phyloP scores from a whole-genome alignment of 2,329 filamentous ascomycete species.

The Hymenoscyphus linearis region DNA sequence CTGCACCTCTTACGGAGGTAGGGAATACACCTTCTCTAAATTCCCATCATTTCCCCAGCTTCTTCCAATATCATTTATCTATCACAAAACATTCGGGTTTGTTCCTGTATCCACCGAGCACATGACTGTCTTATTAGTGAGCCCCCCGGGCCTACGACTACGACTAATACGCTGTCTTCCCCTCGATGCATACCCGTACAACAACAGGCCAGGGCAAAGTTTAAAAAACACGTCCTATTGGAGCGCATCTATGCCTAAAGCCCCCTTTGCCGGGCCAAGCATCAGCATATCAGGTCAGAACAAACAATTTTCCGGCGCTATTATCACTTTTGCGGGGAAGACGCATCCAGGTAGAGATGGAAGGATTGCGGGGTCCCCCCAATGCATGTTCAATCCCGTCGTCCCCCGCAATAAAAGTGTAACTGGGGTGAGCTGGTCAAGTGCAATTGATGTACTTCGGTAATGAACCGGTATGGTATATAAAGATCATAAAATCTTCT shows the following conservation, averaged over 20 bases:
- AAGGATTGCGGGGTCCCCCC: slow-evolving; percentile 13
- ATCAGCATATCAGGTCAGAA: not conserved
- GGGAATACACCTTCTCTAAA: too few relatives aligned
- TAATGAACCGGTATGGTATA: not conserved
- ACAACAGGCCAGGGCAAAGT: too few relatives aligned
- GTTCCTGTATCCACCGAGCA: too few relatives aligned
- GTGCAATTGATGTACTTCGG: not conserved
- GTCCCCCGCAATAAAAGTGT: not conserved
- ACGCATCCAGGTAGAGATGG: slow-evolving; percentile 1
- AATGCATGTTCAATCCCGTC: not conserved
- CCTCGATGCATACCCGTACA: too few relatives aligned
- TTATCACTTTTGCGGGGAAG: slow-evolving; percentile 11
- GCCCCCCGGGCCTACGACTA: too few relatives aligned
- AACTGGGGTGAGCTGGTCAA: not conserved
- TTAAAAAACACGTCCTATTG: slow-evolving; percentile 7
- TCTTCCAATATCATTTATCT: too few relatives aligned
- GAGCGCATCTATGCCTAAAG: slow-evolving; percentile 10
- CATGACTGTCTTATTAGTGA: too few relatives aligned
- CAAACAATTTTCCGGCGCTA: slow-evolving; percentile 7
- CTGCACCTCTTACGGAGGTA: too few relatives aligned
- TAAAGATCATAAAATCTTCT: not conserved
- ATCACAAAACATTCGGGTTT: too few relatives aligned
- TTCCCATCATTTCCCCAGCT: too few relatives aligned
- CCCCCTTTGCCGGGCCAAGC: slow-evolving; percentile 5
- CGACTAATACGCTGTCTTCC: too few relatives aligned